phyloP scores from a whole-genome alignment of 2,329 filamentous ascomycete species.

The Epichloe baconii region DNA sequence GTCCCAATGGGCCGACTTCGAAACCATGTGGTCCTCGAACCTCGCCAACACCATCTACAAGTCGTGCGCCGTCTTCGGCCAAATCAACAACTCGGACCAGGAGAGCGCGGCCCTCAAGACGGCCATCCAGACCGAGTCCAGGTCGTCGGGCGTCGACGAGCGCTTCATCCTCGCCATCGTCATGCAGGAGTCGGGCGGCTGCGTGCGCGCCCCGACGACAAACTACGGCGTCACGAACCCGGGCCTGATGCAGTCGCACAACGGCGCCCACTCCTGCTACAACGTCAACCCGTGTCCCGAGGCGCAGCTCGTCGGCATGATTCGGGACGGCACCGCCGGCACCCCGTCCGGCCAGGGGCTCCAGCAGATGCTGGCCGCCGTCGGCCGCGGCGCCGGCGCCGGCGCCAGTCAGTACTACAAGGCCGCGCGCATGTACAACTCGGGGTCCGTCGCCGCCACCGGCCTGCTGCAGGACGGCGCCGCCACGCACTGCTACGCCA shows the following conservation, averaged over 20 bases:
- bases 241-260: slow-evolving; percentile 27
- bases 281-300: slow-evolving; percentile 16
- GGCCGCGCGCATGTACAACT: slow-evolving; percentile 36
- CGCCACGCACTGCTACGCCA: slow-evolving; percentile 35
- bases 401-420: slow-evolving; percentile 23
- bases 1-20: slow-evolving; percentile 17
- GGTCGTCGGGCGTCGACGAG: slow-evolving; percentile 18
- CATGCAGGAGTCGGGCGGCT: slow-evolving; percentile 31
- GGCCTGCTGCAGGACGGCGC: slow-evolving; percentile 26
- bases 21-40: slow-evolving; percentile 14
- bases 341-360: slow-evolving; percentile 29
- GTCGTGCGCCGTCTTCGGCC: slow-evolving; percentile 7
- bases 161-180: slow-evolving; percentile 31
- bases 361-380: slow-evolving; percentile 21
- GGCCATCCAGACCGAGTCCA: slow-evolving; percentile 20
- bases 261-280: slow-evolving; percentile 24
- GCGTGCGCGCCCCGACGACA: slow-evolving; percentile 27
- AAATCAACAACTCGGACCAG: slow-evolving; percentile 9
- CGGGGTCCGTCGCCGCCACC: slow-evolving; percentile 23
- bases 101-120: slow-evolving; percentile 12
- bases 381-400: slow-evolving; percentile 9
- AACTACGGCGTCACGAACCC: slow-evolving; percentile 28
- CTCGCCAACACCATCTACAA: slow-evolving; percentile 3
- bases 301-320: slow-evolving; percentile 16
- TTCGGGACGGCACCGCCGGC: slow-evolving; percentile 28